Base-by-base conservation (phyloP, 768 basidiomycete genomes). In the Tylopilus felleus region DNA sequence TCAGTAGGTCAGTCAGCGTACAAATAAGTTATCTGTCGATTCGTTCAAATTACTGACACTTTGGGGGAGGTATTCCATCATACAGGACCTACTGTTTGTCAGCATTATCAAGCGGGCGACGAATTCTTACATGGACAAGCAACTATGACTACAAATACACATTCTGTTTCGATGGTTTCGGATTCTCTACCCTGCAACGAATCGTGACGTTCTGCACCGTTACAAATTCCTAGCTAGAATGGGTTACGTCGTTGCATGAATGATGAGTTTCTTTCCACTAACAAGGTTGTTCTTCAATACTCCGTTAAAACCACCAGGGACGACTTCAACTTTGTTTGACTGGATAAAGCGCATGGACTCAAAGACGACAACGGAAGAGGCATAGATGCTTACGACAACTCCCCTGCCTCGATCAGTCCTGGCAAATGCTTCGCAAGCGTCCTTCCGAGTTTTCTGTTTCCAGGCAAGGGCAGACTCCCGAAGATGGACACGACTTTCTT, bases 241-340 rank as follows among this genome's bases (percentile, higher is more conserved):
- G 33, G 14, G 13, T 14, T 35, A 16, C 33, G 33, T 16, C 16
- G 33, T 35, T 13, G 14, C 14, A 35, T 16, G 17, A n/a, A 28
- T 28, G 3, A 63, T 9, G 6, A 56, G 21, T 39, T 52, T 52
- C 41, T 60, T 61, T 1, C 65, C 74, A 35, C 73, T 76, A 17
- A 75, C 70, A 38, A 69, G 59, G 23, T 71, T 66, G 21, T 61
- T 58, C 60, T 64, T 59, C 52, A 76, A 45, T 6, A 77, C 64
- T 2, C 69, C 73, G 4, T 62, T 56, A 12, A 76, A 54, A 1
- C 77, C 73, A 31, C 64, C 63, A 1, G 71, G 66, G 13, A 78
- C 42, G 3, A 74, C 45, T 19, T 56, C 33, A 13, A 35, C 33
- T 16, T 3, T 14, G 13, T 35, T 16, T 13, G 33, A 13, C 33